These are phyloP conservation scores for Fusarium sp. DNA, from an alignment of 2,329 filamentous ascomycete genomes.

Conservation along the genomic window DNA sequence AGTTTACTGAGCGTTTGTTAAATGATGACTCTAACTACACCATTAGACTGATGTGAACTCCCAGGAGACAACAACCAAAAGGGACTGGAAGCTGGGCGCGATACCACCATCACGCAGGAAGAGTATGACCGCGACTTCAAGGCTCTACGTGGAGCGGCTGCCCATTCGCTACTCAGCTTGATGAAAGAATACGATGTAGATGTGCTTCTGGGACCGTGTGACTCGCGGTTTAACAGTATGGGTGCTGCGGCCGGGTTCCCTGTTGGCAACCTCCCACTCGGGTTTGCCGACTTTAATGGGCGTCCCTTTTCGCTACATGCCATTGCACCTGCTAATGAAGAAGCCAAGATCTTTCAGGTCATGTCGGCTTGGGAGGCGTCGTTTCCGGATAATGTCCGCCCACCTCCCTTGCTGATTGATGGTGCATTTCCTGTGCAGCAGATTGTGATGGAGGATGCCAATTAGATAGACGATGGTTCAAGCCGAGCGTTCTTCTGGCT, in stretches of 20 bases:
- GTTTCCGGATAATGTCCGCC: neutral
- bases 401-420: neutral
- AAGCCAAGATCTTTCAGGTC: neutral
- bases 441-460: neutral
- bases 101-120: neutral
- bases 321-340: neutral
- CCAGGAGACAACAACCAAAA: neutral
- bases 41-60: neutral
- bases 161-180: neutral
- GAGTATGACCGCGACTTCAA: neutral
- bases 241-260: neutral
- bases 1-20: neutral
- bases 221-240: neutral
- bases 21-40: no score
- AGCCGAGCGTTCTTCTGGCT: no score
- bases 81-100: neutral
- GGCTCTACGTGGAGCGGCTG: neutral
- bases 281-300: neutral
- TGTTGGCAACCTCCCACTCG: neutral
- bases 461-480: neutral
- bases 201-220: neutral
- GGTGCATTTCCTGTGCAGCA: neutral
- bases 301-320: neutral
- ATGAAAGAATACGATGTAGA: neutral
- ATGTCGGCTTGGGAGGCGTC: neutral